These are phyloP conservation scores for Metarhizium guizhouense DNA, from an alignment of 2,329 filamentous ascomycete species.

Conservation along the genomic window DNA sequence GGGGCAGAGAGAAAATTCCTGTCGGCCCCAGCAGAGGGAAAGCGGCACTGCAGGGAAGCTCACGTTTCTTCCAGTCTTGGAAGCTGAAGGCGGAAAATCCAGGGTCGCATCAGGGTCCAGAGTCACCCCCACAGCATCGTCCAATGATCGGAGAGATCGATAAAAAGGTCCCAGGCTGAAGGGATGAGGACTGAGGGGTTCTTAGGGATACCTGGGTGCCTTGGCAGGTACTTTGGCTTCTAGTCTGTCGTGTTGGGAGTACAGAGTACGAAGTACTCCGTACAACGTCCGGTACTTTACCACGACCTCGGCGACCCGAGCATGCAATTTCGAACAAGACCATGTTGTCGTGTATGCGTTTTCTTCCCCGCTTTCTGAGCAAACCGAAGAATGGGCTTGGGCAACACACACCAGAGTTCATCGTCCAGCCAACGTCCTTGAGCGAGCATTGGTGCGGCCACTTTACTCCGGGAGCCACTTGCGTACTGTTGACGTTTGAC, in stretches of 20 bases:
- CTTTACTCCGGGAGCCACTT: not conserved
- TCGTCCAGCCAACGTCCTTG: not conserved
- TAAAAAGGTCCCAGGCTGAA: constrained; percentile 7
- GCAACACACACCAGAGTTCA: not conserved
- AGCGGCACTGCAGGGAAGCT: not conserved
- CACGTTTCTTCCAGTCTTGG: not conserved
- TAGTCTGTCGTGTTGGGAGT: no score
- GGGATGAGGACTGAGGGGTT: constrained; percentile 2
- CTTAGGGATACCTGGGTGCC: constrained; percentile 5
- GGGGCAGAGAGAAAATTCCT: not conserved
- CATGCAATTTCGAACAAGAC: constrained; percentile 18
- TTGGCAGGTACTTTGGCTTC: not conserved
- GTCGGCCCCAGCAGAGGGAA: not conserved
- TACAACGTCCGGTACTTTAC: not conserved
- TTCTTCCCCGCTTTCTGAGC: constrained; percentile 7
- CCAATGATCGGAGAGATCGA: constrained; percentile 31
- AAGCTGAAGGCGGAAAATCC: constrained; percentile 5
- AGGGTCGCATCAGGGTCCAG: constrained; percentile 21
- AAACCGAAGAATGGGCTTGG: not conserved
- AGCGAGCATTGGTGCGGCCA: not conserved
- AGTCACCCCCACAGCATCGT: constrained; percentile 7
- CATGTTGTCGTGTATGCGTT: constrained; percentile 13
- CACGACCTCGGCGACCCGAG: not conserved
- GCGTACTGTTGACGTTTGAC: not conserved
- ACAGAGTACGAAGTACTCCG: no score